Evolutionary conservation across 306 rosid genomes (phyloP).

Genomic region (Quercus agrifolia): DNA sequence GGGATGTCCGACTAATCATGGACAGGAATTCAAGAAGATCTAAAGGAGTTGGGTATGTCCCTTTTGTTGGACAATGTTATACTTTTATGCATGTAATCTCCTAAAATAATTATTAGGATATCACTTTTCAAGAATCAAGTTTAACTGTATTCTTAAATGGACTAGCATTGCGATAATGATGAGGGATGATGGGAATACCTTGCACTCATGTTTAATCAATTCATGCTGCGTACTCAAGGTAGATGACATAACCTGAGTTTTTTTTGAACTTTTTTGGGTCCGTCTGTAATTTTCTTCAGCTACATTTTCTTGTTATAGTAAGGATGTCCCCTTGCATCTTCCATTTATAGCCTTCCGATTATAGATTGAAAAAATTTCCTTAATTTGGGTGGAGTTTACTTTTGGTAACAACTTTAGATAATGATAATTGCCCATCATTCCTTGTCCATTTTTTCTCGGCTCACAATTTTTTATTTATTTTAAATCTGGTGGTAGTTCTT

Average conservation of each 20-base stretch:
- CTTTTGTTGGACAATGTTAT: constrained; percentile 16
- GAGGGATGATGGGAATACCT: constrained; percentile 98
- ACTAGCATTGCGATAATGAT: constrained; percentile 98
- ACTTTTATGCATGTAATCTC: constrained; percentile 38
- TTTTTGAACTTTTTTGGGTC: constrained; percentile 36
- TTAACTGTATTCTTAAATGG: constrained; percentile 96
- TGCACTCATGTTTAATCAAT: constrained; percentile 98
- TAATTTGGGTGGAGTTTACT: constrained; percentile 13
- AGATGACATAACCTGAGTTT: constrained; percentile 74
- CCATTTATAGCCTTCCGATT: constrained; percentile 28
- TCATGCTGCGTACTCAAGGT: constrained; percentile 93
- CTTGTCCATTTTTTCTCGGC: neutral
- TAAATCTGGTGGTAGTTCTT: no score
- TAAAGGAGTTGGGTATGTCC: constrained; percentile 98
- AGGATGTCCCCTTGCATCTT: constrained; percentile 35
- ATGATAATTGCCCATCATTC: neutral
- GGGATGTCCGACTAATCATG: constrained; percentile 98
- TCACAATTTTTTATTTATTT: no score
- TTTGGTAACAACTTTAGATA: neutral
- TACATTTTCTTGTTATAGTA: constrained; percentile 34
- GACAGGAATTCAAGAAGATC: constrained; percentile 99
- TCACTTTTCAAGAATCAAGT: constrained; percentile 59
- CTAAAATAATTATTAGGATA: constrained; percentile 43
- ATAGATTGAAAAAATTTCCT: constrained; percentile 22
- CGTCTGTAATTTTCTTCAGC: constrained; percentile 47